Base-by-base conservation (phyloP, 495 filamentous ascomycete genomes). In the Recurvomyces mirabilis region DNA sequence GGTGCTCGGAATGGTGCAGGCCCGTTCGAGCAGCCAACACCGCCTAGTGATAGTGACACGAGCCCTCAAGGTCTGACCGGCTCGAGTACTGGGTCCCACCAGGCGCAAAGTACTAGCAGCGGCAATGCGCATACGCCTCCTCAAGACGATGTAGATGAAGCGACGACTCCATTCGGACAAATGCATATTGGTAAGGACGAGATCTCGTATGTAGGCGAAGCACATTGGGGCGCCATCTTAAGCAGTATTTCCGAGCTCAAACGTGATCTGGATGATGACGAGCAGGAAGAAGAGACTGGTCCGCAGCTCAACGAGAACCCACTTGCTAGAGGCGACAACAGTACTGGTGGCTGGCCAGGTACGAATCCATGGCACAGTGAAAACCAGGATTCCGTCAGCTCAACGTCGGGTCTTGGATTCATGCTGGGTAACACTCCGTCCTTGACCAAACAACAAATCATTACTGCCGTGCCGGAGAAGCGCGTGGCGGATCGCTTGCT, bases 211-310 rank as follows among this genome's bases (percentile, higher is more conserved):
- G 73, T 89, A 38, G 88, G 87, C 31, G 82, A 87, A 44, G 79
- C 81, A 18, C 86, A 96, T 61, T 96, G 91, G 89, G 84, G 82
- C 42, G 76, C 82, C 17, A 78, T 98, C 39, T 64, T 98, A 47
- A 73, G 77, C 47, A 87, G 94, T 18, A 46, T 49, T 38, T 51
- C 51, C 42, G 42, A 47, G 23, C 21, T 36, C n/a, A 47, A 54
- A 40, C 41, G 58, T 24, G 57, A 56, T 32, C 32, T 56, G 14
- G 44, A 39, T 10, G 53, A 46, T 15, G 51, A 49, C n/a, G 41
- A 57, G 2, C 36, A 41, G 10, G 46, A 50, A 1, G 45, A 49
- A 5, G 25, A 21, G 24, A 20, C n/a, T 5, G 38, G 26, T 14
- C 14, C 4, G 14, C 14, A 35, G 17, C 29, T 19, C 6, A 20